Percentiles rank a stretch among this genome's conserved stretches.
phyloP scores from a whole-genome alignment of 1,139 yeast species.

The Scheffersomyces lignicola region DNA sequence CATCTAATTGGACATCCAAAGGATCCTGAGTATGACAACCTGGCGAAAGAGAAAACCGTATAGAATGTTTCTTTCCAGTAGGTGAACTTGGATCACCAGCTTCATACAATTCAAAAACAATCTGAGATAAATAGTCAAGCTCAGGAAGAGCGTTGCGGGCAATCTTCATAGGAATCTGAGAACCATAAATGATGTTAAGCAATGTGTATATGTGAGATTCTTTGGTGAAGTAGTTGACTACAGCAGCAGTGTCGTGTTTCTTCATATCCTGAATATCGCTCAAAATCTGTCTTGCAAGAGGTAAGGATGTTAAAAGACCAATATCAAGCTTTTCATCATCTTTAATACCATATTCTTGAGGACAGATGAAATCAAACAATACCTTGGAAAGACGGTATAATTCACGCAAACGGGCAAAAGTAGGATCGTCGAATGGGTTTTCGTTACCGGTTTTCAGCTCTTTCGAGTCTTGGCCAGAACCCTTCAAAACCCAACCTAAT shows the following conservation, averaged over 20 bases:
- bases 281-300: conserved; percentile 86
- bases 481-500: conserved; percentile 72
- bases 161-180: conserved; percentile 92
- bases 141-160: conserved; percentile 96
- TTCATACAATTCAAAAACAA: conserved; percentile 90
- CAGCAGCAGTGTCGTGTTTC: conserved; percentile 74
- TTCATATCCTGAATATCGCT: conserved; percentile 80
- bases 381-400: conserved; percentile 89
- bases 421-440: conserved; percentile 80
- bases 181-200: conserved; percentile 85
- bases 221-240: conserved; percentile 90
- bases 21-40: conserved; percentile 99
- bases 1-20: conserved; percentile 91
- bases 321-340: conserved; percentile 95
- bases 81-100: conserved; percentile 58
- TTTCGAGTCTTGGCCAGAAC: conserved; percentile 15
- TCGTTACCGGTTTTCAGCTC: conserved; percentile 21
- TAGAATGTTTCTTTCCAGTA: conserved; percentile 78
- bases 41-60: conserved; percentile 86
- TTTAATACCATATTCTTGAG: conserved; percentile 97
- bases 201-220: conserved; percentile 96
- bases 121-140: conserved; percentile 91
- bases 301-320: conserved; percentile 91
- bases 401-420: conserved; percentile 80
- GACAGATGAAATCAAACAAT: conserved; percentile 94